Percentiles rank a stretch among this genome's conserved stretches.
phyloP scores from a whole-genome alignment of 2,329 filamentous ascomycete genomes.

The Penicillium sp. region DNA sequence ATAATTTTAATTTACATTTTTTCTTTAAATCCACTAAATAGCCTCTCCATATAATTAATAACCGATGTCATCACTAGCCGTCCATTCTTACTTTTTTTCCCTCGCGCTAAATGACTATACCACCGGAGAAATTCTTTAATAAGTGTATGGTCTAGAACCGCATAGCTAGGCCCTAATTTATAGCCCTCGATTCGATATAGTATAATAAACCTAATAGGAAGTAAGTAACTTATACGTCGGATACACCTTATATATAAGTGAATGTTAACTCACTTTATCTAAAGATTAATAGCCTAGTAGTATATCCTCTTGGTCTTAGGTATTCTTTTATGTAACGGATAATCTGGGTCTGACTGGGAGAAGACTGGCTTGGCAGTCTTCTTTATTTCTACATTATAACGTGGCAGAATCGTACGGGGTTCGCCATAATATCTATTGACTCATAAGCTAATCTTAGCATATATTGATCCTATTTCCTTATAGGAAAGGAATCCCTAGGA shows the following conservation, averaged over 20 bases:
- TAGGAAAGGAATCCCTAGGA: too few species aligned
- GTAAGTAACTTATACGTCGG: constrained; percentile 1
- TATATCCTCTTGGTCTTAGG: constrained; percentile 19
- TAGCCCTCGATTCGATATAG: constrained; percentile 7
- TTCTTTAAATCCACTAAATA: constrained; percentile 19
- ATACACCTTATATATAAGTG: background rate
- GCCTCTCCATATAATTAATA: constrained; percentile 11
- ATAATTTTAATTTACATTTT: constrained; percentile 12
- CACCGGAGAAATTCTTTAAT: constrained; percentile 18
- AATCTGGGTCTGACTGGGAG: too few species aligned
- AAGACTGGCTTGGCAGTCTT: too few species aligned
- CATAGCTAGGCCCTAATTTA: constrained; percentile 3
- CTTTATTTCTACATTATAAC: too few species aligned
- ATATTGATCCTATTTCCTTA: too few species aligned
- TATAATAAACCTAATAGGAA: constrained; percentile 6
- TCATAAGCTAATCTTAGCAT: too few species aligned
- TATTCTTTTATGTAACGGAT: constrained; percentile 19
- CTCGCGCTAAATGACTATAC: constrained; percentile 9
- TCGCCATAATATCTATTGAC: too few species aligned
- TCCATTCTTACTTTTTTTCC: constrained; percentile 15
- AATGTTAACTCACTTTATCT: constrained; percentile 11
- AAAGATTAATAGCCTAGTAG: background rate
- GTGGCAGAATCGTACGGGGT: too few species aligned
- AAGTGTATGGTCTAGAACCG: constrained; percentile 10
- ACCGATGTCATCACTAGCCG: constrained; percentile 11